phyloP scores from a whole-genome alignment of 2,329 filamentous ascomycete genomes.

The Blastomyces emzantsi region DNA sequence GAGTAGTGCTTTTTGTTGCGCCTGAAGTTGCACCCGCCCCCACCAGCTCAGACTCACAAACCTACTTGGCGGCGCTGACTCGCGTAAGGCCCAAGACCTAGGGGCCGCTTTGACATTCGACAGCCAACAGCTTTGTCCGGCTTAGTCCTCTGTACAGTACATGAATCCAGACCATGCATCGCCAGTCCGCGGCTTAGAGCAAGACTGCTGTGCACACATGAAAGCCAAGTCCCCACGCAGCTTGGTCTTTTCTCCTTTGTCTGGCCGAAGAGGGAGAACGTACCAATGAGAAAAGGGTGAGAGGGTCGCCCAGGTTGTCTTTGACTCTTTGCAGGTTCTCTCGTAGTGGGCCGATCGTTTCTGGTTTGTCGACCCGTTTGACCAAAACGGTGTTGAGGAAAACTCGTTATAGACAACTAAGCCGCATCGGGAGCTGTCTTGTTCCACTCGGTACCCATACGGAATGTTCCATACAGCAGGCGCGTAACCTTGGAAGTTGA shows the following conservation, averaged over 20 bases:
- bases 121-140: background rate
- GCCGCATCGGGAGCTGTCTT: background rate
- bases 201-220: background rate
- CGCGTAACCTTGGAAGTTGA: background rate
- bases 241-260: background rate
- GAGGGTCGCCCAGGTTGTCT: background rate
- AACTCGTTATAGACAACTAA: background rate
- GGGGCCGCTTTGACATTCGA: background rate
- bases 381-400: background rate
- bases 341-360: background rate
- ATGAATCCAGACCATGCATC: background rate
- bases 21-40: too few species aligned
- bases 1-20: too few species aligned
- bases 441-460: background rate
- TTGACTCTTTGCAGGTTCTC: background rate
- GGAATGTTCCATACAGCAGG: constrained; percentile 5
- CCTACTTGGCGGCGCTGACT: background rate
- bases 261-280: background rate
- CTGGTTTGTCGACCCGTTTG: too few species aligned
- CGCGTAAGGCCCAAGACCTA: background rate
- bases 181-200: background rate
- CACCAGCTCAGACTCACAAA: background rate
- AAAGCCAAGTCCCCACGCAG: background rate
- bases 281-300: background rate
- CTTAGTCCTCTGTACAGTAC: background rate